Percentiles rank a stretch among this genome's conserved stretches.
Conservation (phyloP, 257 asterid genomes). For the Petunia axillaris region DNA sequence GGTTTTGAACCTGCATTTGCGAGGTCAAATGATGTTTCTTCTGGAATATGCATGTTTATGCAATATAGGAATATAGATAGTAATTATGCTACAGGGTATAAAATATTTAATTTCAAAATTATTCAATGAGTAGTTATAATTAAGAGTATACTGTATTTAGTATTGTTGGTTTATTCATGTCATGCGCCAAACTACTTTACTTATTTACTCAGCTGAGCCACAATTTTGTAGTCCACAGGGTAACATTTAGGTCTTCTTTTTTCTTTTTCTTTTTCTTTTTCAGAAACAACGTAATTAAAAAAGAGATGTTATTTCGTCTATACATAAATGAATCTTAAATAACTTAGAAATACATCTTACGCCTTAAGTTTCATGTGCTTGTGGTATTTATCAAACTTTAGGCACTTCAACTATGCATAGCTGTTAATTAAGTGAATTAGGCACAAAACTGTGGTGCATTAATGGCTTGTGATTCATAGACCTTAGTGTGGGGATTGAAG, state of each 20-base stretch:
- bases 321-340: constrained; percentile 3
- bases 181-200: background rate
- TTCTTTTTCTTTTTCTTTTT: background rate
- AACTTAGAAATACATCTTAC: background rate
- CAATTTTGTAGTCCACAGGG: constrained; percentile 4
- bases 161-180: constrained; percentile 2
- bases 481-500: constrained; percentile 20
- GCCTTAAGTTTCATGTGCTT: background rate
- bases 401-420: constrained; percentile 8
- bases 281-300: background rate
- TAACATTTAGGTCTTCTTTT: background rate
- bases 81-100: background rate
- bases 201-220: background rate
- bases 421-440: constrained; percentile 24
- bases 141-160: background rate
- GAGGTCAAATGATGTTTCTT: background rate
- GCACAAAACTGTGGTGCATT: constrained; percentile 20
- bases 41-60: background rate
- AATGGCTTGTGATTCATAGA: constrained; percentile 11
- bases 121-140: background rate
- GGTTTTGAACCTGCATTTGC: constrained; percentile 11
- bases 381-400: background rate
- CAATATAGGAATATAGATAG: background rate
- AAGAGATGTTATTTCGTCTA: constrained; percentile 15
- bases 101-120: constrained; percentile 1